A percentile compares a stretch with the other conserved stretches of the same genome.
phyloP scores from a whole-genome alignment of 106 monocot genomes.

The Allium sativum region DNA sequence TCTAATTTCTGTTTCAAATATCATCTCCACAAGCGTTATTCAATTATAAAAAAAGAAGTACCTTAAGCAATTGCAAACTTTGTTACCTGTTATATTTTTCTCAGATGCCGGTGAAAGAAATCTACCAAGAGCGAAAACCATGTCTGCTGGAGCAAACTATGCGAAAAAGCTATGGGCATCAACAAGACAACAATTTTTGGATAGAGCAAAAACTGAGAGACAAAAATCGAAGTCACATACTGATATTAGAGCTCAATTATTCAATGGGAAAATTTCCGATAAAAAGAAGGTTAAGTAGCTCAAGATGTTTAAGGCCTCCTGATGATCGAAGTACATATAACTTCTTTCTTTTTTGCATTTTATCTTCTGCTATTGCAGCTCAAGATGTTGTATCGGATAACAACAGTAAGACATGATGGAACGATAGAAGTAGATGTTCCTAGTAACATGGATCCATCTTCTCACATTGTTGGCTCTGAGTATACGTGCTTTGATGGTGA shows the following conservation, averaged over 20 bases:
- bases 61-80: neutral
- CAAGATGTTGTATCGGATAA: slow-evolving; percentile 79
- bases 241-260: slow-evolving; percentile 48
- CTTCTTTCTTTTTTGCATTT: neutral
- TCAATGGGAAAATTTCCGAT: slow-evolving; percentile 64
- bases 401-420: slow-evolving; percentile 80
- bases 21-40: no score
- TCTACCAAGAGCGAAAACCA: slow-evolving; percentile 49
- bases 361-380: slow-evolving; percentile 32
- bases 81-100: slow-evolving; percentile 9
- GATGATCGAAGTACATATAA: neutral
- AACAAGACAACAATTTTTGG: slow-evolving; percentile 22
- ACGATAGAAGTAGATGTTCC: slow-evolving; percentile 82
- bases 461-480: slow-evolving; percentile 27
- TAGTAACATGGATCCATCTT: slow-evolving; percentile 34
- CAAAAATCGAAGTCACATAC: slow-evolving; percentile 18
- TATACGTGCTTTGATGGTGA: slow-evolving; percentile 34
- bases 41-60: no score
- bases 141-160: slow-evolving; percentile 35
- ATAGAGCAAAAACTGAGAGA: slow-evolving; percentile 66
- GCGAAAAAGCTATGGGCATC: slow-evolving; percentile 29
- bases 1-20: no score
- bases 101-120: slow-evolving; percentile 37
- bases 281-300: slow-evolving; percentile 59
- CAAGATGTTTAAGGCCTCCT: neutral